phyloP scores from a whole-genome alignment of 108 stramenopile species.

The Nitzschia inconspicua region DNA sequence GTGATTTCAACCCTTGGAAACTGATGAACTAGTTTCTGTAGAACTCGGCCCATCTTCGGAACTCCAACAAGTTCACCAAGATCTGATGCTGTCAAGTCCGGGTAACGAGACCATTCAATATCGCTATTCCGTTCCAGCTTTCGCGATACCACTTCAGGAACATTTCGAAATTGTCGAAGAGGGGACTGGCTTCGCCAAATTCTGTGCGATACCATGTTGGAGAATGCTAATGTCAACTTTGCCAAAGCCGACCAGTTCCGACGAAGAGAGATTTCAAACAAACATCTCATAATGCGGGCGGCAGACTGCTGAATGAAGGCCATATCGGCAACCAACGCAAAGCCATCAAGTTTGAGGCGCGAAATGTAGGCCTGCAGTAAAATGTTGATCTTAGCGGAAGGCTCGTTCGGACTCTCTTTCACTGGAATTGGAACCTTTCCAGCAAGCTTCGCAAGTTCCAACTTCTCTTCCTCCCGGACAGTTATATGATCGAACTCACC shows the following conservation, averaged over 20 bases:
- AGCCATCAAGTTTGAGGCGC: conserved; percentile 96
- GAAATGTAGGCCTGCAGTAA: conserved; percentile 98
- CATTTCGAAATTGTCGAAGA: conserved; percentile 93
- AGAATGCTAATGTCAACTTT: conserved; percentile 83
- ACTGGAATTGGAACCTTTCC: conserved; percentile 97
- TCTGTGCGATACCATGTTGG: conserved; percentile 94
- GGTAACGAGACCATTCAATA: conserved; percentile 95
- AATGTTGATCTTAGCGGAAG: conserved; percentile 96
- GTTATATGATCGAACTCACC: conserved; percentile 96
- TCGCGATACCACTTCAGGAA: conserved; percentile 88
- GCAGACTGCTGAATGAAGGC: conserved; percentile 98
- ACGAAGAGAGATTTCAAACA: conserved; percentile 96
- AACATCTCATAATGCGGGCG: conserved; percentile 92
- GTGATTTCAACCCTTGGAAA: conserved; percentile 93
- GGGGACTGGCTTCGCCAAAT: conserved; percentile 96
- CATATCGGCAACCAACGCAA: conserved; percentile 98
- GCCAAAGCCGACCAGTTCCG: conserved; percentile 94
- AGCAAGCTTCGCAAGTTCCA: conserved; percentile 93
- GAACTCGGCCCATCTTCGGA: conserved; percentile 95
- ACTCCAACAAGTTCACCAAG: conserved; percentile 97
- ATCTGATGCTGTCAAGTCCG: conserved; percentile 92
- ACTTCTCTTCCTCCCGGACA: conserved; percentile 97
- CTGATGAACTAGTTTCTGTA: conserved; percentile 96
- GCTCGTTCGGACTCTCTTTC: conserved; percentile 92
- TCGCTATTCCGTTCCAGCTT: conserved; percentile 96